phyloP scores from a whole-genome alignment of 2,329 filamentous ascomycete genomes.

The Aspergillus fischeri region DNA sequence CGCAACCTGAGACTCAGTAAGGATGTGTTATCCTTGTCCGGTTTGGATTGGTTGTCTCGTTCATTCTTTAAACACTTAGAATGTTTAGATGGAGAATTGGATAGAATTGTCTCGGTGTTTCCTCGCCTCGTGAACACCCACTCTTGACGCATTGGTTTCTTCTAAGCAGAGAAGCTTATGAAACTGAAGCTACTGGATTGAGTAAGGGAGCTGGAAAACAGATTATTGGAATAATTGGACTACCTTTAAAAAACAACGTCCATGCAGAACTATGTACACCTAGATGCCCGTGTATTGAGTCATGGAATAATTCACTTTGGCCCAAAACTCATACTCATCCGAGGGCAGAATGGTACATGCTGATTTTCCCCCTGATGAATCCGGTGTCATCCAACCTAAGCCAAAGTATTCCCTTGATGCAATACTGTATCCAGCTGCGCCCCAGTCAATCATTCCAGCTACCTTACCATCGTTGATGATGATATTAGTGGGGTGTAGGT shows the following conservation, averaged over 20 bases:
- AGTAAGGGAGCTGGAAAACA: slow-evolving; percentile 15
- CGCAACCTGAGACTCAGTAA: background rate
- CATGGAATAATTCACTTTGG: slow-evolving; percentile 11
- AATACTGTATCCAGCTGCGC: slow-evolving; percentile 13
- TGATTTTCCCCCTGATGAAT: slow-evolving; percentile 8
- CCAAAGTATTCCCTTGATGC: slow-evolving; percentile 12
- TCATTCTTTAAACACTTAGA: background rate
- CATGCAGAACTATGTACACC: no score
- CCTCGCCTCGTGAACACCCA: no score
- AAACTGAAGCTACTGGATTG: slow-evolving; percentile 20
- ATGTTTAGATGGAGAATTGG: background rate
- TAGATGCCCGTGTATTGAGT: slow-evolving; percentile 1
- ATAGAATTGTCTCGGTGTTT: background rate
- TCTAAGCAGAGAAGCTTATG: slow-evolving; percentile 25
- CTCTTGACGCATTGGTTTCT: slow-evolving; percentile 17
- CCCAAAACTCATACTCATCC: slow-evolving; percentile 12
- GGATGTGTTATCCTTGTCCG: no score
- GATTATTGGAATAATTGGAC: background rate
- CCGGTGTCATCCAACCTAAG: slow-evolving; percentile 2
- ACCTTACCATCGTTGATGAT: slow-evolving; percentile 7
- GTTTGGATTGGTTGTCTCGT: background rate
- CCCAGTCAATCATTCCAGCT: slow-evolving; percentile 10
- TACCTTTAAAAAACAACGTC: background rate
- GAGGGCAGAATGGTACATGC: slow-evolving; percentile 1
- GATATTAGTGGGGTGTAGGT: slow-evolving; percentile 12